Evolutionary conservation across 2,329 filamentous ascomycete species (phyloP).

Genomic region (Rhynchosporium agropyri): DNA sequence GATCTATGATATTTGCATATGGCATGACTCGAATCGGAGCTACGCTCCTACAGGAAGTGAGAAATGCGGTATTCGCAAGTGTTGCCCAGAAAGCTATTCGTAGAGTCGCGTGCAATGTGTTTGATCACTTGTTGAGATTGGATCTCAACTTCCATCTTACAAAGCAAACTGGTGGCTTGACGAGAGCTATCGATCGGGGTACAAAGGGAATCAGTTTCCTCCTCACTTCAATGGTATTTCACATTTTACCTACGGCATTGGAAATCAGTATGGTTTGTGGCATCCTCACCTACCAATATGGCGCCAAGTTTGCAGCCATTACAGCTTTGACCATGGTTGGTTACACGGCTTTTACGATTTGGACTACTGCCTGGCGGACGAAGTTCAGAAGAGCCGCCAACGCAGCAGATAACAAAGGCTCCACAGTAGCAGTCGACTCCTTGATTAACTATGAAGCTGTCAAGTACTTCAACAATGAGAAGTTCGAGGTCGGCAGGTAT

Average conservation of each 20-base stretch:
- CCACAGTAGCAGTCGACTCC: constrained; percentile 93
- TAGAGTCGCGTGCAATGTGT: constrained; percentile 87
- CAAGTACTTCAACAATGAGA: constrained; percentile 99
- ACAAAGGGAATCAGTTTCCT: constrained; percentile 99
- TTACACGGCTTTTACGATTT: constrained; percentile 96
- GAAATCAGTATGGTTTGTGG: constrained; percentile 96
- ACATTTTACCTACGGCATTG: constrained; percentile 88
- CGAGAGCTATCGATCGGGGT: constrained; percentile 90
- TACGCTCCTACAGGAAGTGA: constrained; percentile 86
- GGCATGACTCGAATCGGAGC: constrained; percentile 86
- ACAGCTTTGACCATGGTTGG: constrained; percentile 89
- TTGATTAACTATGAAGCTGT: constrained; percentile 99
- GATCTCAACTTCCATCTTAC: constrained; percentile 93
- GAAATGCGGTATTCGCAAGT: constrained; percentile 95
- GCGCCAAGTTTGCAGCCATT: constrained; percentile 86
- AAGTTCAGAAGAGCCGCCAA: constrained; percentile 96
- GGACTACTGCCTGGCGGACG: constrained; percentile 94
- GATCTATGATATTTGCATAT: constrained; percentile 91
- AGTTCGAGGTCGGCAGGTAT: constrained; percentile 88
- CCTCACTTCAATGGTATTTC: constrained; percentile 97
- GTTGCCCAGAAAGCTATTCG: constrained; percentile 97
- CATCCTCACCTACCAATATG: constrained; percentile 95
- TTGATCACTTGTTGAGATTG: constrained; percentile 82
- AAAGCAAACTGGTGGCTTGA: constrained; percentile 92
- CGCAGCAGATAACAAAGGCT: constrained; percentile 92